Base-by-base conservation (phyloP, 176 grass and related monocot genomes). In the Aegilops umbellulata region DNA sequence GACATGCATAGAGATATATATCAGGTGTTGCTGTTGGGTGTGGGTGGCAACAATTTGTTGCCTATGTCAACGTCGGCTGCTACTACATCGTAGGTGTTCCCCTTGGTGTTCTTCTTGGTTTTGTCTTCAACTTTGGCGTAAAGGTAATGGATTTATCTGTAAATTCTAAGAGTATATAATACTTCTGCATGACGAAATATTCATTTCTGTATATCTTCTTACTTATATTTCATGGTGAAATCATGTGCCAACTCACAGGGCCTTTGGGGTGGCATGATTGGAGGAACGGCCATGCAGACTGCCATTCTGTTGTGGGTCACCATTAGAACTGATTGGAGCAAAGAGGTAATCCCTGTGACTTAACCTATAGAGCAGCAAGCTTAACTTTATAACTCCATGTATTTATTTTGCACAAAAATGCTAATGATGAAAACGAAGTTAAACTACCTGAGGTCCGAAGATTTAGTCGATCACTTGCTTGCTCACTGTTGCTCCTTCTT, bases 31-130 rank as follows among this genome's bases (percentile, higher is more conserved):
- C 95, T 62, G 95, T 97, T 84, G 95, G 95, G 17, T 97, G 95
- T 86, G 95, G 95, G 46, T 97, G 95, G 92, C 95, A 97, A 88
- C 79, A 92, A 31, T 95, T 97, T 49, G 95, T 97, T 65, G 95
- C 95, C 20, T 97, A 97, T 15, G 95, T 97, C 15, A 97, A 97
- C 81, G 88, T 97, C 4, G 90, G 92, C 14, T 97, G 95, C 39
- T 97, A 97, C 64, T 97, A 97, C 60, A 76, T 97, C 16, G 80
- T 97, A 1, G 95, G 95, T 16, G 91, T 97, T 32, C 95, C 95
- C 27, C 84, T 93, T 24, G 95, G 95, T 19, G 76, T 36, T 46
- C 57, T 97, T 34, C 90, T 97, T 0, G 95, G 95, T 4, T 97
- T 97, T 49, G 49, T 82, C 38, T 95, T 97, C 79, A 80, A 90